Evolutionary conservation across 1,284 basidiomycete genomes (phyloP).

Genomic region (Fomitopsis schrenkii): DNA sequence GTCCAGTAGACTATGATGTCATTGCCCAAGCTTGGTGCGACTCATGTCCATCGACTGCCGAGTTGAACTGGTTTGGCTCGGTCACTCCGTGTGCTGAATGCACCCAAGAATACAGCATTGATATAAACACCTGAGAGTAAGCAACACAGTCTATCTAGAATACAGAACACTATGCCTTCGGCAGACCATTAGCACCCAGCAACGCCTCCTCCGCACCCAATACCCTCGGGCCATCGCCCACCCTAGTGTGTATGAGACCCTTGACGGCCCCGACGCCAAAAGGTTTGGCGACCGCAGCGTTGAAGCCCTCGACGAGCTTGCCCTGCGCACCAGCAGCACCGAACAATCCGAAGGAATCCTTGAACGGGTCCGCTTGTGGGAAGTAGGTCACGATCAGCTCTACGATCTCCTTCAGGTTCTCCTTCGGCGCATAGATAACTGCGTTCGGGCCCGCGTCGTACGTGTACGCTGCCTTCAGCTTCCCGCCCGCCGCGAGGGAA

Average conservation of each 20-base stretch:
- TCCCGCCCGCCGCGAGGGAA: slow-evolving; percentile 54
- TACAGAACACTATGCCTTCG: slow-evolving; percentile 30
- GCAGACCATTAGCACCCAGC: slow-evolving; percentile 54
- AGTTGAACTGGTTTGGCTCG: neutral
- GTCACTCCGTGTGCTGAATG: neutral
- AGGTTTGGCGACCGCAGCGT: slow-evolving; percentile 68
- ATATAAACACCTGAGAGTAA: neutral
- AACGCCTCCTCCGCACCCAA: slow-evolving; percentile 52
- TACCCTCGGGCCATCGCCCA: slow-evolving; percentile 86
- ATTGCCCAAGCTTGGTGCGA: neutral
- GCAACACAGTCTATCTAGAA: neutral
- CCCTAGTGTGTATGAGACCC: slow-evolving; percentile 84
- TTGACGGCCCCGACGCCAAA: slow-evolving; percentile 80
- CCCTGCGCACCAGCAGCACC: slow-evolving; percentile 39
- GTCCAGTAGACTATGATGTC: neutral
- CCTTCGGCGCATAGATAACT: slow-evolving; percentile 88
- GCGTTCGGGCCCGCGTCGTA: slow-evolving; percentile 99
- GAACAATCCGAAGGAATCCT: slow-evolving; percentile 72
- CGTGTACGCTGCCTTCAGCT: slow-evolving; percentile 90
- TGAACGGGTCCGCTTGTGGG: slow-evolving; percentile 73
- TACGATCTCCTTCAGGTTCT: slow-evolving; percentile 77
- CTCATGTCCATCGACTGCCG: neutral
- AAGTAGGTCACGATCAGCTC: slow-evolving; percentile 78
- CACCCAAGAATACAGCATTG: neutral
- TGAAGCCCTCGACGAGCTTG: slow-evolving; percentile 67